Evolutionary conservation across 2,329 filamentous ascomycete species (phyloP), one percentile per base, ranked within the genome.

Genomic region (Pyricularia sp.): DNA sequence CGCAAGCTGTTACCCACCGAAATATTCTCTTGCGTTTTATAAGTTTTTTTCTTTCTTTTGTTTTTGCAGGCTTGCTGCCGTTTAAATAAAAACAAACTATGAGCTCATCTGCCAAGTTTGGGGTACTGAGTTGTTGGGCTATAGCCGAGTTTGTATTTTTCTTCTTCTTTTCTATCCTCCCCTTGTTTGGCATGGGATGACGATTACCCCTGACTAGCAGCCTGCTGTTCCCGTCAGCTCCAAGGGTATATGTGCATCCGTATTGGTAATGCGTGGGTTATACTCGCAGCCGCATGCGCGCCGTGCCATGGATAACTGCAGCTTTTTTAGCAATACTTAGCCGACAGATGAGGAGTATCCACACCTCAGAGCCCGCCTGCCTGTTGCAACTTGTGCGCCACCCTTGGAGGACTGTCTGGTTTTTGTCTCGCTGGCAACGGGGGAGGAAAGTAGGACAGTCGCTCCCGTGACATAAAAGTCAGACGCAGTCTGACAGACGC

Each of bases 121-220:
- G 33, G 10, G 6, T 42, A 20, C 14, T 20, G 36, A 42, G 12
- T 20, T 2, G 17, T 20, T 42, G 17, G 17, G 3, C 36, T 12
- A 42, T 42, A 20, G 12, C 12, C 36, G 36, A 20, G 36, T n/a
- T 65, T 36, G 26, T 14, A 17, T 63, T 26, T 63, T 12, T 14
- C 36, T 65, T 31, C n/a, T 14, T 64, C 12, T 64, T 30, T 64
- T 64, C 28, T 76, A 73, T 76, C 70, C 72, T 69, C 70, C 71
- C 72, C 72, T 72, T 69, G 70, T 70, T 69, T 42, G 3, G 6
- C 36, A 3, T 17, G 2, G 2, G 14, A 14, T 42, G 4, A 42
- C 20, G 14, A 6, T 50, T 20, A n/a, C 42, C 42, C 42, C 42
- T 50, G 42, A 50, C 42, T 10, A n/a, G 17, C 42, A 50, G n/a